Conservation (phyloP, 345 rosid genomes). For the Sapria himalayana region DNA sequence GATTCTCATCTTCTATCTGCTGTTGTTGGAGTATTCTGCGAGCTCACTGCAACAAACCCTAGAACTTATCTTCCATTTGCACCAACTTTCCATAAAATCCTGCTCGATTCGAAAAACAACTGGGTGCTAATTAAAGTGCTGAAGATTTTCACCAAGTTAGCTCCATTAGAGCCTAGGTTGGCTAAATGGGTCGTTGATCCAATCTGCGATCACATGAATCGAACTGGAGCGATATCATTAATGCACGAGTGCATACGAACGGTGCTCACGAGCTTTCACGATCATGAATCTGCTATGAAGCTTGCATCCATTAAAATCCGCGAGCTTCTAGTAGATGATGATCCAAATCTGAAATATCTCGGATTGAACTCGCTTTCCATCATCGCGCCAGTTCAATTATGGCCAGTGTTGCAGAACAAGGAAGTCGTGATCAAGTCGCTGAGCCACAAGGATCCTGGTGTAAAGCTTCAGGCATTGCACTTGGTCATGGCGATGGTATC, state of each 20-base stretch:
- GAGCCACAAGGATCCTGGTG: constrained; percentile 68
- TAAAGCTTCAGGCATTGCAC: constrained; percentile 56
- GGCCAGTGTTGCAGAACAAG: constrained; percentile 79
- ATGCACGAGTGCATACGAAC: constrained; percentile 78
- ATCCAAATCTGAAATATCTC: constrained; percentile 81
- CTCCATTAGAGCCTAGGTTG: constrained; percentile 63
- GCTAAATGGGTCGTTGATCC: constrained; percentile 68
- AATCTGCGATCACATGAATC: constrained; percentile 68
- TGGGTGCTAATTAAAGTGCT: constrained; percentile 83
- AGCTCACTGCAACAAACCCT: constrained; percentile 55
- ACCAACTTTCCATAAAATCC: constrained; percentile 59
- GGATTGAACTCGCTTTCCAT: constrained; percentile 62
- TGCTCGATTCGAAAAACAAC: constrained; percentile 75
- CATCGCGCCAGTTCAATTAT: constrained; percentile 45
- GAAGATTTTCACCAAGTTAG: constrained; percentile 63
- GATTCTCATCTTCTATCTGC: constrained; percentile 45
- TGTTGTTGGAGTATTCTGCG: constrained; percentile 66
- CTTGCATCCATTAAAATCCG: constrained; percentile 41
- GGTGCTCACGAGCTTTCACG: constrained; percentile 55
- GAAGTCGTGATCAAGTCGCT: constrained; percentile 67
- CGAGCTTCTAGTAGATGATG: constrained; percentile 69
- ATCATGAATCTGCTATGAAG: constrained; percentile 68
- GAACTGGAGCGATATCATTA: constrained; percentile 65
- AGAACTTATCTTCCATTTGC: constrained; percentile 65
- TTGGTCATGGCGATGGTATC: constrained; percentile 83